Percentiles rank a stretch among this genome's conserved stretches.
Conservation (phyloP, 139 green algal genomes). For the Tetradesmus lagerheimii region DNA sequence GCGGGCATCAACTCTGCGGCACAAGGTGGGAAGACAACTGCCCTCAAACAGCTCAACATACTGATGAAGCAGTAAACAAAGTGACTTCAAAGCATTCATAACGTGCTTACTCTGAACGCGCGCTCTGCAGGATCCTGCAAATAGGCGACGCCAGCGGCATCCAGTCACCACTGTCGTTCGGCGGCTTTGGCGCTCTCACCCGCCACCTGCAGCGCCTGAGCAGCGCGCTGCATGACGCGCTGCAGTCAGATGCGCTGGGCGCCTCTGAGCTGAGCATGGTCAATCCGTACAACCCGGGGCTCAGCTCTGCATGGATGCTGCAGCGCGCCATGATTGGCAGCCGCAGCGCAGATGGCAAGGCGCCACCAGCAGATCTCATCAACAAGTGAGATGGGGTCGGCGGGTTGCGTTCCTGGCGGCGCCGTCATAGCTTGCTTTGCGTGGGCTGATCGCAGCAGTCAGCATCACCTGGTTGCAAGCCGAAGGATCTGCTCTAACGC, state of each 20-base stretch:
- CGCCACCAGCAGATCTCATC: slow-evolving; percentile 73
- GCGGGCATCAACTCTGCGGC: too few species aligned
- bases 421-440: background rate
- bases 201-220: slow-evolving; percentile 79
- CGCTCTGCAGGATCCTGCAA: slow-evolving; percentile 76
- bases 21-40: too few species aligned
- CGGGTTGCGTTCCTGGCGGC: background rate
- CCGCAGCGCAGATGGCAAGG: slow-evolving; percentile 27
- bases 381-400: slow-evolving; percentile 61
- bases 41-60: too few species aligned
- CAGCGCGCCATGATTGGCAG: slow-evolving; percentile 91
- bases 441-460: too few species aligned
- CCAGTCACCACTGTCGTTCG: slow-evolving; percentile 96
- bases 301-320: slow-evolving; percentile 85
- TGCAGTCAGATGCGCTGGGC: slow-evolving; percentile 52
- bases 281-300: slow-evolving; percentile 52
- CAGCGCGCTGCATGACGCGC: slow-evolving; percentile 64
- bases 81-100: too few species aligned
- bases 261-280: background rate
- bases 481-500: too few species aligned
- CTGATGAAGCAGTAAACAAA: too few species aligned
- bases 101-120: too few species aligned
- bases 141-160: slow-evolving; percentile 90
- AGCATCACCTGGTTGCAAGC: too few species aligned
- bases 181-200: slow-evolving; percentile 92